phyloP scores from a whole-genome alignment of 1,284 basidiomycete species.

The Bondarzewia mesenterica region DNA sequence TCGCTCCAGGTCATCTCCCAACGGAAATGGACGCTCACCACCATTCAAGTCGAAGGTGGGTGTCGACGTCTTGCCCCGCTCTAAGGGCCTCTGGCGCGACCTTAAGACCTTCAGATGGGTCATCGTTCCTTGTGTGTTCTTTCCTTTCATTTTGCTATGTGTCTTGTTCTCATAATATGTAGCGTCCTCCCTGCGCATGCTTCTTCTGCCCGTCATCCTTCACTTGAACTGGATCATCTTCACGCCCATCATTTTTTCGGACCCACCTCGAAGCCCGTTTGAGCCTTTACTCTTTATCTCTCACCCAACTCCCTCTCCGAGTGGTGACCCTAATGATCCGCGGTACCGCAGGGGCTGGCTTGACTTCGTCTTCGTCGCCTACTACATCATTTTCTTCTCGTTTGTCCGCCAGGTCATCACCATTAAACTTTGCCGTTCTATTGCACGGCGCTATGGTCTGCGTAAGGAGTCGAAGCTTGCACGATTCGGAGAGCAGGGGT shows the following conservation, averaged over 20 bases:
- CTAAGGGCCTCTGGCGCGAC: slow-evolving; percentile 22
- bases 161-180: neutral
- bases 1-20: neutral
- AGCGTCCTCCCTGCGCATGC: slow-evolving; percentile 69
- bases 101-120: slow-evolving; percentile 61
- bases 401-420: slow-evolving; percentile 81
- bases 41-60: neutral
- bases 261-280: slow-evolving; percentile 66
- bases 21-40: neutral
- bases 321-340: slow-evolving; percentile 34
- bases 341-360: slow-evolving; percentile 73
- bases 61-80: slow-evolving; percentile 3
- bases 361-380: slow-evolving; percentile 80
- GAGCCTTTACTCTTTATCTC: slow-evolving; percentile 71
- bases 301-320: slow-evolving; percentile 49
- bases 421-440: slow-evolving; percentile 59
- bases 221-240: slow-evolving; percentile 68
- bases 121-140: slow-evolving; percentile 56
- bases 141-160: neutral
- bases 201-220: slow-evolving; percentile 65
- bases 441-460: slow-evolving; percentile 70
- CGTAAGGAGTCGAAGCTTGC: slow-evolving; percentile 61
- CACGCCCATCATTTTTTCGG: slow-evolving; percentile 36
- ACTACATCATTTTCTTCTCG: slow-evolving; percentile 89
- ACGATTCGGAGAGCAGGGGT: slow-evolving; percentile 87